These are phyloP conservation scores for Melanomma pulvis-pyrius DNA, from an alignment of 495 filamentous ascomycete species.

Conservation along the genomic window DNA sequence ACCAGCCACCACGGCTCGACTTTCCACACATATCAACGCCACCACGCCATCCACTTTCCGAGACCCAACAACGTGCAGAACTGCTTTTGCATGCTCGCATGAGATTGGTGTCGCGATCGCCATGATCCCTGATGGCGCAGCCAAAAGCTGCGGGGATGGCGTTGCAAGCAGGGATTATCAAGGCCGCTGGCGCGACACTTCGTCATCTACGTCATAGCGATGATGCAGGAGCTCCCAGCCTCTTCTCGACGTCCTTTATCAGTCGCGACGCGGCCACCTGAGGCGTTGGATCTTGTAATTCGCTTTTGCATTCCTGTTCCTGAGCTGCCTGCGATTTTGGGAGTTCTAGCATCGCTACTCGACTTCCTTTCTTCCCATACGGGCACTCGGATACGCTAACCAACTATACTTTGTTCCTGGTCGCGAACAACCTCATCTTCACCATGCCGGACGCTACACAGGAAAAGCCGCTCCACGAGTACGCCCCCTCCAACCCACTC, in stretches of 20 bases:
- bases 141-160: constrained; percentile 11
- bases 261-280: constrained; percentile 23
- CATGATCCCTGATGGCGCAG: constrained; percentile 13
- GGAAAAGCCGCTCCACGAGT: constrained; percentile 46
- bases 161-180: constrained; percentile 17
- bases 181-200: background rate
- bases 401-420: too few species aligned
- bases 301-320: background rate
- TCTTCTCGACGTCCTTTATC: constrained; percentile 14
- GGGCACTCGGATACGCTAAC: too few species aligned
- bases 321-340: background rate
- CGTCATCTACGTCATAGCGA: constrained; percentile 35
- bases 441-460: constrained; percentile 29
- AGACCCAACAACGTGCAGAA: background rate
- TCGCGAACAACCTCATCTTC: background rate
- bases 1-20: constrained; percentile 4
- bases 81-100: constrained; percentile 12
- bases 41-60: background rate
- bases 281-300: background rate
- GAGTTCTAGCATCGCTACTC: background rate
- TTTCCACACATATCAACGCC: constrained; percentile 10
- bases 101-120: constrained; percentile 22
- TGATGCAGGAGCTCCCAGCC: constrained; percentile 20
- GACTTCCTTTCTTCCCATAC: background rate
- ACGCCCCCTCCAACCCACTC: constrained; percentile 22